Evolutionary conservation across 495 filamentous ascomycete genomes (phyloP), one percentile per base, ranked within the genome.

Genomic region (Hypoxylon fragiforme): DNA sequence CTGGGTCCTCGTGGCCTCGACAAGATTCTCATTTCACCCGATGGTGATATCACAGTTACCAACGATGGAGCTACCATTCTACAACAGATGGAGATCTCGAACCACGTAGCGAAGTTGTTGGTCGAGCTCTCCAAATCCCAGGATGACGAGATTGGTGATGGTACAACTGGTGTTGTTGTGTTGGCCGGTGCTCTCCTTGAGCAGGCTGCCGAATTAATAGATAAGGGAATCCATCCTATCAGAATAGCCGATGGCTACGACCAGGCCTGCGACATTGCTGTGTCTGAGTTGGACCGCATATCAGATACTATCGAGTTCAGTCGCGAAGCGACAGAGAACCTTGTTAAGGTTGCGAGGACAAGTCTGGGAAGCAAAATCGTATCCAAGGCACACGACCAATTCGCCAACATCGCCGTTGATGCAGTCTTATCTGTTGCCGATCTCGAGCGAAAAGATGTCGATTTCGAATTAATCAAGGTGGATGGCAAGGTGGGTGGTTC

Each of bases 191-290:
- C 94, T 50, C 83, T 99, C 61, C 75, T 99, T 46, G 94, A 99
- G 72, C 92, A 96, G 73, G 94, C 94, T n/a, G 90, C 92, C 43
- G 94, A 97, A 62, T 81, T 99, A 55, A 97, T 99, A 68, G 94
- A 99, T 79, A 99, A 99, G 78, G 94, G 94, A 57, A 97, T 99
- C 62, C 94, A 99, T 70, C 94, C 94, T 54, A 97, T 99, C 63
- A 79, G 94, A 59, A 96, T 99, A 78, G 94, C 94, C 52, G 95
- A 99, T 70, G 94, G 94, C 34, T 99, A 95, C 68, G 94, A 99
- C 67, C 82, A 92, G 55, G 94, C 94, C 31, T 99, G 95, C 66
- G 95, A 99, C 70, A 91, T 97, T 62, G 94, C 94, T 30, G 85
- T 97, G 37, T 85, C 85, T 13, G 88, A 96, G 76, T 80, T 99